Percentiles rank a stretch among this genome's conserved stretches.
phyloP scores from a whole-genome alignment of 495 filamentous ascomycete species.

The Hypoxylon fuscum region DNA sequence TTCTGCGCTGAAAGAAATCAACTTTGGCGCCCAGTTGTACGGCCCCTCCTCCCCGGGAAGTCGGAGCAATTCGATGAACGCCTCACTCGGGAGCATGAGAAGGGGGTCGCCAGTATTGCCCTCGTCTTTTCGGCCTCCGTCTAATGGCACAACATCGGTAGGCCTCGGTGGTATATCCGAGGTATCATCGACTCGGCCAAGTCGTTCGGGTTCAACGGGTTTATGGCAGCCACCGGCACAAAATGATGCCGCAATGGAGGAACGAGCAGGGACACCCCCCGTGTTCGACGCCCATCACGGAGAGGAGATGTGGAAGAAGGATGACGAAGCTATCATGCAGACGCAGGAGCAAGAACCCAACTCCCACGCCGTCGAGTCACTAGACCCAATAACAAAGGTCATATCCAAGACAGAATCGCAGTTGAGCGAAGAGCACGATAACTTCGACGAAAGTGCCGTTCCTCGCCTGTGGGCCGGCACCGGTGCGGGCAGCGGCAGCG shows the following conservation, averaged over 20 bases:
- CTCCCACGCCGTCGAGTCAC: background rate
- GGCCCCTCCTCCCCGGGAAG: constrained; percentile 32
- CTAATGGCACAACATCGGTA: constrained; percentile 24
- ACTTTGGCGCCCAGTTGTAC: constrained; percentile 43
- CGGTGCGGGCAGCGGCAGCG: constrained; percentile 18
- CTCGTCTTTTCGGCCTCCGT: constrained; percentile 7
- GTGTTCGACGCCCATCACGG: constrained; percentile 56
- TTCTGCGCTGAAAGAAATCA: constrained; percentile 33
- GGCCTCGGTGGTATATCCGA: constrained; percentile 50
- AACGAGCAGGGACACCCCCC: constrained; percentile 55
- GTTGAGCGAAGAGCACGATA: constrained; percentile 37
- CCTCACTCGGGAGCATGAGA: constrained; percentile 45
- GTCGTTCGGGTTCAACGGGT: constrained; percentile 41
- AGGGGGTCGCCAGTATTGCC: constrained; percentile 26
- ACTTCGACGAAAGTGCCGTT: constrained; percentile 28
- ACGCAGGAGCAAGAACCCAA: constrained; percentile 4
- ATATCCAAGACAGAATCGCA: constrained; percentile 7
- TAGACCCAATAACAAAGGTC: background rate
- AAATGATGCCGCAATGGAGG: constrained; percentile 41
- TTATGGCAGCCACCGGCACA: constrained; percentile 52
- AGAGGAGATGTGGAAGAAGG: constrained; percentile 29
- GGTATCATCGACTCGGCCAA: constrained; percentile 38
- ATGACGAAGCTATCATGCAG: constrained; percentile 1
- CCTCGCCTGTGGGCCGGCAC: constrained; percentile 37
- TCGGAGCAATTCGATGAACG: constrained; percentile 45